Base-by-base conservation (phyloP, 768 basidiomycete species). In the Amanita inopinata region DNA sequence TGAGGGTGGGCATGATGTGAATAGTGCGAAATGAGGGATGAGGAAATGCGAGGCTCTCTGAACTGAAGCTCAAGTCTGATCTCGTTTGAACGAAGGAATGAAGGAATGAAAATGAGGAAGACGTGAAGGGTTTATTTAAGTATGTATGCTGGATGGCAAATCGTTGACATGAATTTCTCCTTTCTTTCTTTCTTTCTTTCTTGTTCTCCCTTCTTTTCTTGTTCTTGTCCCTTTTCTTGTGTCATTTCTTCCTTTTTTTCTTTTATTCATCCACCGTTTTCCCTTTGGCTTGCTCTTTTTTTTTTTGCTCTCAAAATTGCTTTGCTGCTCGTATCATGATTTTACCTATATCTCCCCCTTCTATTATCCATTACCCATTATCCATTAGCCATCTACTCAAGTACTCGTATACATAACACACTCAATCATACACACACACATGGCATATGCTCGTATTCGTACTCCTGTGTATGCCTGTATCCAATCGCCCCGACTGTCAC, bases 1-100 rank as follows among this genome's bases (percentile, higher is more conserved):
- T 10, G 32, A 42, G 3, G 14, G 7, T 20, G 43, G 43, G 14
- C 43, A 44, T 12, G 17, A 30, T 37, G 34, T 23, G 24, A 28
- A 31, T 14, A 24, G 35, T 14, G 25, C 43, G 22, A 44, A 44
- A 20, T 36, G 34, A 28, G 10, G 10, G n/a, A 38, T 22, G 20
- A 9, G n/a, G n/a, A n/a, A n/a, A 22, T 20, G 36, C 11, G 12
- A 23, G 7, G 19, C 23, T 38, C 24, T 18, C 19, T 38, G 3
- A 5, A 10, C 23, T 28, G 7, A 7, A 7, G 27, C n/a, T 28
- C 7, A 7, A 7, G 7, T 28, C 27, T 28, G 7, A 7, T 28
- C n/a, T 28, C n/a, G 7, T 28, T 28, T 6, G 27, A 28, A n/a
- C 7, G n/a, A n/a, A n/a, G 27, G 27, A 28, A 7, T 7, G n/a